A percentile compares a stretch with the other conserved stretches of the same genome.
Evolutionary conservation across 1,139 yeast species (phyloP).

Genomic region (Saccharomyces hybrid): DNA sequence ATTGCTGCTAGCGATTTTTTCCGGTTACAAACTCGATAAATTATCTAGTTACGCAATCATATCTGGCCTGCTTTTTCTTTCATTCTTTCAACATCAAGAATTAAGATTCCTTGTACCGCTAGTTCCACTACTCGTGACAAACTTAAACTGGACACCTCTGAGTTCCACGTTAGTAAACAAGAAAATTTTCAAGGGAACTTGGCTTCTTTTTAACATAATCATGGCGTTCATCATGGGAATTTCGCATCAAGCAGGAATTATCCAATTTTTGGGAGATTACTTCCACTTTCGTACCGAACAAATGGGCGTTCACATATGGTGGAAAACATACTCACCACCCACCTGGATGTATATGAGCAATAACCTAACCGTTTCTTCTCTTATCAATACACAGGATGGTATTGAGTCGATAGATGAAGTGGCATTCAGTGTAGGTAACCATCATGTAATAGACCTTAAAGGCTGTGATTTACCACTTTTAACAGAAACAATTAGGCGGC

Average conservation of each 20-base stretch:
- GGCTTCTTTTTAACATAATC: conserved; percentile 59
- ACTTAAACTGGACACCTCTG: conserved; percentile 11
- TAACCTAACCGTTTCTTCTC: conserved; percentile 24
- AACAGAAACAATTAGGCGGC: conserved; percentile 19
- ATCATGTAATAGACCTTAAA: conserved; percentile 35
- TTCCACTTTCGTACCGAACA: conserved; percentile 28
- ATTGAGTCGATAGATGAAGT: conserved; percentile 17
- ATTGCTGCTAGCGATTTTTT: conserved; percentile 34
- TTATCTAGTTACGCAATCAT: conserved; percentile 50
- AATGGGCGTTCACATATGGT: conserved; percentile 54
- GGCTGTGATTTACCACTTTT: conserved; percentile 29
- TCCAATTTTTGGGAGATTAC: conserved; percentile 44
- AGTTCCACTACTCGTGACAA: conserved; percentile 55
- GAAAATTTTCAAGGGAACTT: conserved; percentile 31
- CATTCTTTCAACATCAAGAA: conserved; percentile 86
- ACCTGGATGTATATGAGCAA: conserved; percentile 63
- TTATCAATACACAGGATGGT: conserved; percentile 16
- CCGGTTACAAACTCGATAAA: conserved; percentile 3
- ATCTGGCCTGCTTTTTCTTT: conserved; percentile 56
- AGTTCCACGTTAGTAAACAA: neutral
- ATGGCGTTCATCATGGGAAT: conserved; percentile 67
- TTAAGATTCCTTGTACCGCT: conserved; percentile 73
- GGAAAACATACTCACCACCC: conserved; percentile 94
- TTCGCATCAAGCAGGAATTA: conserved; percentile 84
- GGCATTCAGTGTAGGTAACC: conserved; percentile 10